A percentile compares a stretch with the other conserved stretches of the same genome.
These are phyloP conservation scores for Grosmannia serpens DNA, from an alignment of 2,329 filamentous ascomycete species.

Conservation along the genomic window DNA sequence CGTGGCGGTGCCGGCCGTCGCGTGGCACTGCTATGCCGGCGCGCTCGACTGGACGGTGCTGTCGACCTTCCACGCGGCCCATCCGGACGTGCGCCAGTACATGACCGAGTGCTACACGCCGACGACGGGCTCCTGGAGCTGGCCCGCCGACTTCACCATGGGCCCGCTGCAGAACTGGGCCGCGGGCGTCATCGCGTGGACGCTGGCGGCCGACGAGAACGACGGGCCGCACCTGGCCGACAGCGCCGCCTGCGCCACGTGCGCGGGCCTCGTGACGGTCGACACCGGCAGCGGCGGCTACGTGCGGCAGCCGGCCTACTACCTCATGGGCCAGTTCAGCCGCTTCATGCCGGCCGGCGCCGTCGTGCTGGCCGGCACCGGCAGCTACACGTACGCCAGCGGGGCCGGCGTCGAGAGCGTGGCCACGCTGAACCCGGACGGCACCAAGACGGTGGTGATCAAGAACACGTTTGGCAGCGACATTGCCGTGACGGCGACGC, in stretches of 20 bases:
- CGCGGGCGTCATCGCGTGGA: constrained; percentile 31
- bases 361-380: constrained; percentile 37
- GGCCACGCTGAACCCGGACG: constrained; percentile 34
- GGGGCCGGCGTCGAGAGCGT: constrained; percentile 30
- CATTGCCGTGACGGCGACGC: constrained; percentile 27
- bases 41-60: constrained; percentile 25
- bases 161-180: constrained; percentile 39
- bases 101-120: constrained; percentile 38
- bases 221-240: constrained; percentile 30
- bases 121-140: constrained; percentile 23
- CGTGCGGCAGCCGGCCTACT: constrained; percentile 34
- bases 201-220: constrained; percentile 29
- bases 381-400: constrained; percentile 30
- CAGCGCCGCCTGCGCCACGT: constrained; percentile 26
- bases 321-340: constrained; percentile 41
- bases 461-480: constrained; percentile 35
- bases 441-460: constrained; percentile 31
- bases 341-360: constrained; percentile 35
- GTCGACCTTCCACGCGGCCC: constrained; percentile 26
- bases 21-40: constrained; percentile 30
- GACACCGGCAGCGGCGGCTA: constrained; percentile 34
- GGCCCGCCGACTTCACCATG: constrained; percentile 31
- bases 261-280: constrained; percentile 43
- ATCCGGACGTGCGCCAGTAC: constrained; percentile 29
- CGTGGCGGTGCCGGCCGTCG: constrained; percentile 18